Evolutionary conservation across 208 protist genomes (phyloP).

Genomic region (Trypanosoma grayi): DNA sequence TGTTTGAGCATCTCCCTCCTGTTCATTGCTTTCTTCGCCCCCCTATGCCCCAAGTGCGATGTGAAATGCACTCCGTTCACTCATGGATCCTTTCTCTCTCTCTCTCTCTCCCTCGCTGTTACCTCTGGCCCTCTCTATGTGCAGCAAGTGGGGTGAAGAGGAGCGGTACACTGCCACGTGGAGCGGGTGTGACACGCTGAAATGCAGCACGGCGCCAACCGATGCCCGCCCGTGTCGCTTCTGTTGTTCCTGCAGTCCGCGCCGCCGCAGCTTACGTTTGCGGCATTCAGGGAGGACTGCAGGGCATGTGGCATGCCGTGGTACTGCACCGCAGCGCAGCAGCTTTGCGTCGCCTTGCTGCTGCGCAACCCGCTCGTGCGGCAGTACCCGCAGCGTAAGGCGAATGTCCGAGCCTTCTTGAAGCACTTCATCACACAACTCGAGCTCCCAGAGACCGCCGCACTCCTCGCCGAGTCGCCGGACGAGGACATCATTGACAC

Average conservation of each 20-base stretch:
- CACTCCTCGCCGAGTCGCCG: slow-evolving; percentile 2
- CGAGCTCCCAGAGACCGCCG: slow-evolving; percentile 33
- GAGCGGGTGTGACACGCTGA: neutral
- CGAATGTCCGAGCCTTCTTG: slow-evolving; percentile 54
- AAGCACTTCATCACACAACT: slow-evolving; percentile 65
- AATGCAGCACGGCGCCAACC: neutral
- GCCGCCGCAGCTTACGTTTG: slow-evolving; percentile 45
- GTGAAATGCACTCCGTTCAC: too few relatives aligned
- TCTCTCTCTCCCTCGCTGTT: too few relatives aligned
- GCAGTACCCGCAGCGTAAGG: slow-evolving; percentile 48
- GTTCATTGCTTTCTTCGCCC: too few relatives aligned
- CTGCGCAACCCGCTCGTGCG: slow-evolving; percentile 49
- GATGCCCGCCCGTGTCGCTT: slow-evolving; percentile 43
- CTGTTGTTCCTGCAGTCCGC: slow-evolving; percentile 72
- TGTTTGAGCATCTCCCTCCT: too few relatives aligned
- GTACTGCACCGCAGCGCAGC: slow-evolving; percentile 46
- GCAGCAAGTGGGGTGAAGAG: too few relatives aligned
- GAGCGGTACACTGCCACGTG: too few relatives aligned
- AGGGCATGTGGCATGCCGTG: slow-evolving; percentile 41
- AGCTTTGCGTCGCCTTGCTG: slow-evolving; percentile 47
- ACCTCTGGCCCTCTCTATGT: too few relatives aligned
- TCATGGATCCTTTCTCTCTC: too few relatives aligned
- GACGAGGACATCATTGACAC: slow-evolving; percentile 40
- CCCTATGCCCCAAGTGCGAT: too few relatives aligned
- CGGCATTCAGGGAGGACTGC: slow-evolving; percentile 68